Evolutionary conservation across 2,329 filamentous ascomycete species (phyloP).

Genomic region (Pseudogymnoascus sp.): DNA sequence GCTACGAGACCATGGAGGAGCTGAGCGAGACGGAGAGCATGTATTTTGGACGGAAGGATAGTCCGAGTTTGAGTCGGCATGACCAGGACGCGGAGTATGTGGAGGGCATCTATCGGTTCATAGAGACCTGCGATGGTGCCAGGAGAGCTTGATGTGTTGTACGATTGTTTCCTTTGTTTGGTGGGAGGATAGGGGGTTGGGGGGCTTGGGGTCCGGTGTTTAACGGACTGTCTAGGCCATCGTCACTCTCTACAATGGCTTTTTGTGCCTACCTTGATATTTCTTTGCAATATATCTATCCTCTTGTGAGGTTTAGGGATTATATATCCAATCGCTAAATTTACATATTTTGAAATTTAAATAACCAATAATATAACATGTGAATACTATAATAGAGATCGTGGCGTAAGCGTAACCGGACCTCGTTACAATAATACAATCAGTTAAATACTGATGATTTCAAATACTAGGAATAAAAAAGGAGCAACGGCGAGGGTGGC

Average conservation of each 20-base stretch:
- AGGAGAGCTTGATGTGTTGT: constrained; percentile 14
- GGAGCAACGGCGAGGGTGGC: no score
- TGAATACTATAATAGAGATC: background rate
- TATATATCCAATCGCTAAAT: constrained; percentile 2
- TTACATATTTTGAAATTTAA: background rate
- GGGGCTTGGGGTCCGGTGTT: background rate
- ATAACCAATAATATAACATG: background rate
- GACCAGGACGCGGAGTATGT: constrained; percentile 49
- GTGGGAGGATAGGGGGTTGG: background rate
- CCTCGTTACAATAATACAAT: no score
- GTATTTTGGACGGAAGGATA: constrained; percentile 20
- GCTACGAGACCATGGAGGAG: constrained; percentile 26
- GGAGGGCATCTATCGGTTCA: constrained; percentile 59
- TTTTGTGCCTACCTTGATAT: background rate
- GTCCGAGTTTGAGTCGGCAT: constrained; percentile 34
- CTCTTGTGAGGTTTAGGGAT: background rate
- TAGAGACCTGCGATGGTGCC: constrained; percentile 52
- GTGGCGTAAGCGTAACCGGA: no score
- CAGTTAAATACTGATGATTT: no score
- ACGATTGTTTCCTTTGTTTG: constrained; percentile 1
- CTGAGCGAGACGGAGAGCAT: constrained; percentile 25
- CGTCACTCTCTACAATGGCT: constrained; percentile 4
- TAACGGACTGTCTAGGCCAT: background rate
- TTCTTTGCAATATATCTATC: background rate
- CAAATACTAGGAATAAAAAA: no score